Conservation (phyloP, 345 rosid genomes). For the Eucalyptus marginata region DNA sequence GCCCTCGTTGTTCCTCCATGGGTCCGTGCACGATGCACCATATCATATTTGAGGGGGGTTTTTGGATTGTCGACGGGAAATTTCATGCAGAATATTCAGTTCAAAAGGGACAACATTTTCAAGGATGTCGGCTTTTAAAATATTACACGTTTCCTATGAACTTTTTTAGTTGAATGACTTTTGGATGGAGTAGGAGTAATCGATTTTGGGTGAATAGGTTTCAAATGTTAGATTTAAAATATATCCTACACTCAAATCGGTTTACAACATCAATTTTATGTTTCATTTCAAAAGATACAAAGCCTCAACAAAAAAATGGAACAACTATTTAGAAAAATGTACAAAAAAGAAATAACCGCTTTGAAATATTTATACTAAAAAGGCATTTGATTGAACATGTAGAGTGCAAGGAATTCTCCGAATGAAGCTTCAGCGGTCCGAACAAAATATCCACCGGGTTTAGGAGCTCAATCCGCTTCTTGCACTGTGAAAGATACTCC, state of each 20-base stretch:
- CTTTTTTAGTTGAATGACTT: not conserved
- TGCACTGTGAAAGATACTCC: not conserved
- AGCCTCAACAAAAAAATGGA: not conserved
- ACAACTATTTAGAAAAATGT: not conserved
- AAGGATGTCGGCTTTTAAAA: not conserved
- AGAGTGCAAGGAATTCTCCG: not conserved
- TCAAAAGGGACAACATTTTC: not conserved
- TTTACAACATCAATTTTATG: not conserved
- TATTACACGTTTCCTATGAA: not conserved
- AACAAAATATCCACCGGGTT: not conserved
- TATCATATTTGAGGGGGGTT: not conserved
- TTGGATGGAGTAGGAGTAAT: not conserved
- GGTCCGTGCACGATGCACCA: not conserved
- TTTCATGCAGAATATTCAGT: not conserved
- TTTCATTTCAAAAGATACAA: not conserved
- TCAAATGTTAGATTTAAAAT: not conserved
- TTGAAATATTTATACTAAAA: not conserved
- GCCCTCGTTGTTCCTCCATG: not conserved
- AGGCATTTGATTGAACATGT: not conserved
- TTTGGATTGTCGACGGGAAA: not conserved
- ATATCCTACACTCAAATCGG: rapidly evolving
- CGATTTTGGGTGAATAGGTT: rapidly evolving
- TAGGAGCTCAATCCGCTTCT: not conserved
- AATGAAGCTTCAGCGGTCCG: not conserved
- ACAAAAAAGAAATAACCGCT: not conserved